phyloP scores from a whole-genome alignment of 257 asterid species.

The Petrea volubilis region DNA sequence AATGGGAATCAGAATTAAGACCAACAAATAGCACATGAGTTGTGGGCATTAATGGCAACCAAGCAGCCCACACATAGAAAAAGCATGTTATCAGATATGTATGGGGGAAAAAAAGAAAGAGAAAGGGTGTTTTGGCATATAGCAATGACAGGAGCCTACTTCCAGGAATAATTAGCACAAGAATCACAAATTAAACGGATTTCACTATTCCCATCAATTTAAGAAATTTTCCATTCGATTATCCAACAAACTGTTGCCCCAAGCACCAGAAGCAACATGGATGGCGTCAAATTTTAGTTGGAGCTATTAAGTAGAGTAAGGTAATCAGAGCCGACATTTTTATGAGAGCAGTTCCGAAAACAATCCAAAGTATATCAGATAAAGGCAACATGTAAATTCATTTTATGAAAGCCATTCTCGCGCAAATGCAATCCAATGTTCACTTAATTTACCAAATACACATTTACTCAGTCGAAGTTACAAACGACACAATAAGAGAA shows the following conservation, averaged over 20 bases:
- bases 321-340: background rate
- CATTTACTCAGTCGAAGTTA: background rate
- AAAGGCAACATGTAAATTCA: background rate
- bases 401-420: constrained; percentile 1
- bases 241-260: no score
- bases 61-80: background rate
- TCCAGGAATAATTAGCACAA: background rate
- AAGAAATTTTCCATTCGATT: no score
- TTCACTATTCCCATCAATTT: background rate
- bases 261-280: no score
- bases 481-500: background rate
- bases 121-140: background rate
- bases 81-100: background rate
- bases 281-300: no score
- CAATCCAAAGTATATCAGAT: no score
- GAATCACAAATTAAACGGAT: background rate
- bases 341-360: background rate
- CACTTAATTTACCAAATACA: background rate
- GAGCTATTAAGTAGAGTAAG: no score
- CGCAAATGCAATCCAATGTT: background rate
- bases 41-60: background rate
- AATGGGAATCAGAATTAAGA: background rate
- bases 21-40: background rate
- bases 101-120: background rate
- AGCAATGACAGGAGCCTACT: background rate